A percentile compares a stretch with the other conserved stretches of the same genome.
These are phyloP conservation scores for Mycosarcoma maydis DNA, from an alignment of 1,284 basidiomycete species.

Conservation along the genomic window DNA sequence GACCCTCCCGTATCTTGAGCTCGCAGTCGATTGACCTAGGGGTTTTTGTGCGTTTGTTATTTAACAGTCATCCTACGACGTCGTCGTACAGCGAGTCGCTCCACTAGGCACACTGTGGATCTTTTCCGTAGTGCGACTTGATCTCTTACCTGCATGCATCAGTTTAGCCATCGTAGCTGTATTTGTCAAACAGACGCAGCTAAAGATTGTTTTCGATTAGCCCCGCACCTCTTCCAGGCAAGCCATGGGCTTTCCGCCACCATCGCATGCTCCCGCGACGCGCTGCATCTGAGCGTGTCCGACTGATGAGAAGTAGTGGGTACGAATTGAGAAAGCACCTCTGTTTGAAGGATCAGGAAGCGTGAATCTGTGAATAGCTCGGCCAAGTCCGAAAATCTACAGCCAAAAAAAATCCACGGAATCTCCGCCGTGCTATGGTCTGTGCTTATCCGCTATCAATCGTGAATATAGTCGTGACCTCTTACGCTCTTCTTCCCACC, in stretches of 20 bases:
- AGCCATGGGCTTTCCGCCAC: too few species aligned
- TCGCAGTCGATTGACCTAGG: too few species aligned
- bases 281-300: neutral
- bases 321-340: too few species aligned
- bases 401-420: constrained; percentile 6
- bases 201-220: constrained; percentile 40
- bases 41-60: neutral
- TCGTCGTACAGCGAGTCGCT: constrained; percentile 63
- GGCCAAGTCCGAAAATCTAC: constrained; percentile 21
- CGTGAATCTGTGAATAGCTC: constrained; percentile 10
- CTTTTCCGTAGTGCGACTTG: constrained; percentile 63
- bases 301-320: too few species aligned
- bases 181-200: constrained; percentile 32
- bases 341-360: too few species aligned
- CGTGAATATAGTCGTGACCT: too few species aligned
- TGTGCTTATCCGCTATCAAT: constrained; percentile 12
- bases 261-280: too few species aligned
- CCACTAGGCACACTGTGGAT: constrained; percentile 67
- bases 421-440: constrained; percentile 14
- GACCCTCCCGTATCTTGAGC: too few species aligned
- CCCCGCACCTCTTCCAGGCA: neutral
- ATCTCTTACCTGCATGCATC: constrained; percentile 56
- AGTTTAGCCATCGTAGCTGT: constrained; percentile 57
- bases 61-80: constrained; percentile 55
- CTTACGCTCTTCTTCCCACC: neutral